These are phyloP conservation scores for Magnusiomyces clavatus DNA, from an alignment of 1,139 yeast species.

Conservation along the genomic window DNA sequence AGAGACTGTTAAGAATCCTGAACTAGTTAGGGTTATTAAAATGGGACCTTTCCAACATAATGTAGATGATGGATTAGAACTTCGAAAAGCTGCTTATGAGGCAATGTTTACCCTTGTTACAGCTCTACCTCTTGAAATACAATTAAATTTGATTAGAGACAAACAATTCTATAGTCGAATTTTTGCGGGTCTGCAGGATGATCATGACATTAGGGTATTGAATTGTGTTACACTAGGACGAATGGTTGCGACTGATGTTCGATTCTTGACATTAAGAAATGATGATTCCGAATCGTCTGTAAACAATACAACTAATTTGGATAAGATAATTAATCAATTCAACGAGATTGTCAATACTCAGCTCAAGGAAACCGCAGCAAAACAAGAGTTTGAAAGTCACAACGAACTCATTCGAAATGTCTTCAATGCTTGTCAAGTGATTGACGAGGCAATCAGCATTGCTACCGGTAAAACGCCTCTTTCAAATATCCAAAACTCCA, in stretches of 20 bases:
- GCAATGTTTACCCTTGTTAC: slow-evolving; percentile 48
- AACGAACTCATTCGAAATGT: slow-evolving; percentile 31
- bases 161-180: slow-evolving; percentile 31
- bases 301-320: slow-evolving; percentile 10
- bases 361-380: slow-evolving; percentile 42
- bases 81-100: slow-evolving; percentile 69
- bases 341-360: slow-evolving; percentile 31
- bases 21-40: slow-evolving; percentile 57
- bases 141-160: slow-evolving; percentile 27
- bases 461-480: slow-evolving; percentile 4
- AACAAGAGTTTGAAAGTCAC: slow-evolving; percentile 44
- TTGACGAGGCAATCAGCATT: slow-evolving; percentile 19
- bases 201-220: slow-evolving; percentile 39
- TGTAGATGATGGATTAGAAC: slow-evolving; percentile 70
- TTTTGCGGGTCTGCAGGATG: slow-evolving; percentile 36
- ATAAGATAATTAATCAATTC: slow-evolving; percentile 30
- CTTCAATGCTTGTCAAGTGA: slow-evolving; percentile 19
- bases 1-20: slow-evolving; percentile 50
- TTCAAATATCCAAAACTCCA: background rate
- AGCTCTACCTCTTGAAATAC: slow-evolving; percentile 22
- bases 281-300: background rate
- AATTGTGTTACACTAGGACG: slow-evolving; percentile 35
- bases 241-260: slow-evolving; percentile 27
- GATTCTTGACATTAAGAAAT: slow-evolving; percentile 10
- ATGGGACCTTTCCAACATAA: slow-evolving; percentile 88